These are phyloP conservation scores for Apiotrichum gamsii DNA, from an alignment of 1,284 basidiomycete genomes.

Conservation along the genomic window DNA sequence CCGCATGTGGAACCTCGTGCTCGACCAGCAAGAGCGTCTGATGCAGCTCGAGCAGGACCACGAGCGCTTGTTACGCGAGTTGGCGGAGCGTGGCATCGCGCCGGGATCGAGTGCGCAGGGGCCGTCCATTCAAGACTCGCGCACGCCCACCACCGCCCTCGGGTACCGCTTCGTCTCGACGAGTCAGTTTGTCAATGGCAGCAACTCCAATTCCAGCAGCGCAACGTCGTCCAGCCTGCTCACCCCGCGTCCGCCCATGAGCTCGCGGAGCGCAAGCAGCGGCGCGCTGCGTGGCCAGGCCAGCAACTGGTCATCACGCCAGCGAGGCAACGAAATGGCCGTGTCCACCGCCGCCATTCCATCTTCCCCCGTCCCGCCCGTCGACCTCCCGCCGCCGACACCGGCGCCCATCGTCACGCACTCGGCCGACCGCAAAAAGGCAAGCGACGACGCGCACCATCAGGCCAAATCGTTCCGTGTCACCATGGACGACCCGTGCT, in stretches of 20 bases:
- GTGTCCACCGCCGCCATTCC: constrained; percentile 12
- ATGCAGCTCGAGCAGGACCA: constrained; percentile 34
- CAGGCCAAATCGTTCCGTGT: constrained; percentile 53
- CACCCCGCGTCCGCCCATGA: not conserved
- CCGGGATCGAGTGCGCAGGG: too few species aligned
- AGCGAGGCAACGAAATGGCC: too few species aligned
- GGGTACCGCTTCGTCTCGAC: constrained; percentile 36
- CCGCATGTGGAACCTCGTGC: constrained; percentile 61
- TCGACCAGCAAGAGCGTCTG: constrained; percentile 57
- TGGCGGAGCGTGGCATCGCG: constrained; percentile 30
- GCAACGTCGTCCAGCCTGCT: not conserved
- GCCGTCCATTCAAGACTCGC: constrained; percentile 18
- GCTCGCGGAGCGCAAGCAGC: not conserved
- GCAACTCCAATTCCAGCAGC: too few species aligned
- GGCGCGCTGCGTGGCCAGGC: not conserved
- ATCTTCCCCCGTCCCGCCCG: constrained; percentile 11
- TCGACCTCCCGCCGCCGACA: constrained; percentile 8
- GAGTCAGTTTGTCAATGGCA: too few species aligned
- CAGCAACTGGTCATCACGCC: not conserved
- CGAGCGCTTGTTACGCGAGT: constrained; percentile 18
- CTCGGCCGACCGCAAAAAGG: not conserved
- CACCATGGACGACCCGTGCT: constrained; percentile 90
- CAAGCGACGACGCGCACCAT: constrained; percentile 32
- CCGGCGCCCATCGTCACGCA: constrained; percentile 6
- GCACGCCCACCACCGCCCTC: constrained; percentile 4